These are phyloP conservation scores for Candida arabinofermentans DNA, from an alignment of 805 yeast species.

Conservation along the genomic window DNA sequence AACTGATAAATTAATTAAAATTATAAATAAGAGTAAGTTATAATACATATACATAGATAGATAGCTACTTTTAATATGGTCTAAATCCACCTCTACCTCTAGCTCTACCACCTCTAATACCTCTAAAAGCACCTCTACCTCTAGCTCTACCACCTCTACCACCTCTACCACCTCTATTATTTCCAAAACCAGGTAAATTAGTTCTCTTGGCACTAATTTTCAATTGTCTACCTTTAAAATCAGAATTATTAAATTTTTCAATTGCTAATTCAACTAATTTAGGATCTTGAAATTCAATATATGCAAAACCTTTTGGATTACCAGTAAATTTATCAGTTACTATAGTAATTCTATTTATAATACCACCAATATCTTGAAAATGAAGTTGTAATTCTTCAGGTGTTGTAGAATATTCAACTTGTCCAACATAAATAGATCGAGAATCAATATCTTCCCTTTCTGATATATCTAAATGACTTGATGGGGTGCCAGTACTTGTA, in stretches of 20 bases:
- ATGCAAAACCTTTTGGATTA: conserved; percentile 83
- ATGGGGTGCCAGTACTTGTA: conserved; percentile 5
- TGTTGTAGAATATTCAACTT: conserved; percentile 74
- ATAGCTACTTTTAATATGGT: conserved; percentile 23
- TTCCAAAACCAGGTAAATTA: conserved; percentile 68
- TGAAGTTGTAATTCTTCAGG: conserved; percentile 77
- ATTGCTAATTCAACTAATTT: conserved; percentile 64
- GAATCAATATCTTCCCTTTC: conserved; percentile 65
- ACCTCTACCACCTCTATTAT: conserved; percentile 45
- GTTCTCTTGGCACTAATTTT: conserved; percentile 79
- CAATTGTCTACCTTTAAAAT: conserved; percentile 64
- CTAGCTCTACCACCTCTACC: conserved; percentile 26
- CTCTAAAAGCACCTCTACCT: conserved; percentile 19
- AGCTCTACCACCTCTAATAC: conserved; percentile 20
- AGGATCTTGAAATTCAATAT: conserved; percentile 73
- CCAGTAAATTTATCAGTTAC: conserved; percentile 70
- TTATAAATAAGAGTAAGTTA: conserved; percentile 23
- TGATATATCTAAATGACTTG: conserved; percentile 19
- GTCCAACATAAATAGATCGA: conserved; percentile 76
- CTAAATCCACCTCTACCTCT: conserved; percentile 32
- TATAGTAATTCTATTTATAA: conserved; percentile 76
- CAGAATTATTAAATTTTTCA: conserved; percentile 52
- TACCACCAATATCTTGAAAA: conserved; percentile 71
- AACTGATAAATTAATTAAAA: conserved; percentile 29
- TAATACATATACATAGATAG: conserved; percentile 5